Evolutionary conservation across 2,329 filamentous ascomycete genomes (phyloP).

Genomic region (Fusarium devonianum): DNA sequence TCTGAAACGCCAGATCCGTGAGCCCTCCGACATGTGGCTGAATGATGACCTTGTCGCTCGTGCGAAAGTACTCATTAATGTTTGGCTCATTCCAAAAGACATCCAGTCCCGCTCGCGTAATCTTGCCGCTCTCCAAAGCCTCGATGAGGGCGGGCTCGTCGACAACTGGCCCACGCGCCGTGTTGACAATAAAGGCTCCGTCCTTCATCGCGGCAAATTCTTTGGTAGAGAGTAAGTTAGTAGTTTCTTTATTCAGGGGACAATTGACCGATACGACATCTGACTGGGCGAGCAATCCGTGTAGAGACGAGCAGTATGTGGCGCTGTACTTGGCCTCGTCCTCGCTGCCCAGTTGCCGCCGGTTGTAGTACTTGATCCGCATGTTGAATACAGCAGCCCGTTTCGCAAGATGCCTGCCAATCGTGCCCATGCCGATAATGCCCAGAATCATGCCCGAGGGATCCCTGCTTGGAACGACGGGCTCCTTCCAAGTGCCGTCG

Average conservation of each 20-base stretch:
- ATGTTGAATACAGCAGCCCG: slow-evolving; percentile 53
- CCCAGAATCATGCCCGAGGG: slow-evolving; percentile 54
- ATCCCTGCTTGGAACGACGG: slow-evolving; percentile 48
- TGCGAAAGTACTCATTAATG: slow-evolving; percentile 50
- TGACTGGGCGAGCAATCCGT: slow-evolving; percentile 49
- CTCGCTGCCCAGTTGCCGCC: slow-evolving; percentile 43
- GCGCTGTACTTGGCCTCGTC: slow-evolving; percentile 47
- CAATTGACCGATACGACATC: slow-evolving; percentile 53
- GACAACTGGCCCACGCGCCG: slow-evolving; percentile 57
- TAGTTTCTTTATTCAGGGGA: slow-evolving; percentile 52
- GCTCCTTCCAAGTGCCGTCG: slow-evolving; percentile 49
- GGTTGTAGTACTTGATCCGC: slow-evolving; percentile 54
- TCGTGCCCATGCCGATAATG: slow-evolving; percentile 57
- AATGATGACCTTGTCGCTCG: slow-evolving; percentile 51
- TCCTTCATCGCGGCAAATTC: slow-evolving; percentile 57
- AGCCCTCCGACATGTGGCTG: slow-evolving; percentile 55
- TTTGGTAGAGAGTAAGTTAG: slow-evolving; percentile 47
- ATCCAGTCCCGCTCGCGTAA: slow-evolving; percentile 57
- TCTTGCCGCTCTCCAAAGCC: slow-evolving; percentile 55
- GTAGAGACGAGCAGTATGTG: slow-evolving; percentile 47
- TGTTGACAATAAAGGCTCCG: slow-evolving; percentile 58
- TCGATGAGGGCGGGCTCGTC: slow-evolving; percentile 56
- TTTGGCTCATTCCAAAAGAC: slow-evolving; percentile 55
- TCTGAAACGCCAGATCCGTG: slow-evolving; percentile 53
- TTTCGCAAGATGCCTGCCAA: slow-evolving; percentile 54